Evolutionary conservation across 805 yeast genomes (phyloP).

Genomic region (Scheffersomyces stipitis): DNA sequence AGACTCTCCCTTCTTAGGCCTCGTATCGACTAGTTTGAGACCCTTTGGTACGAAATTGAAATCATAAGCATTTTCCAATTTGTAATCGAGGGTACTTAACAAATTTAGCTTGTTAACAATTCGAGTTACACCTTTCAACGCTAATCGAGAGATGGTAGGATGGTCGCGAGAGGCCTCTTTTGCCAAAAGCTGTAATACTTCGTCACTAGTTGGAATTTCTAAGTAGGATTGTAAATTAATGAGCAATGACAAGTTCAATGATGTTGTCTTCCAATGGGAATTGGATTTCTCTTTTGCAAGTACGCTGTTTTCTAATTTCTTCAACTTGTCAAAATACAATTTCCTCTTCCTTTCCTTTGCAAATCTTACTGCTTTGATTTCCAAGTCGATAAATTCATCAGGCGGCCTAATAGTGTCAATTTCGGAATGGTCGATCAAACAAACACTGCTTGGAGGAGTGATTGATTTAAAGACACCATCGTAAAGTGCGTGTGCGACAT

Average conservation of each 20-base stretch:
- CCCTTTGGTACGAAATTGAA: constrained; percentile 33
- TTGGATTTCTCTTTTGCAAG: constrained; percentile 24
- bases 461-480: constrained; percentile 27
- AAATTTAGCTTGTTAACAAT: constrained; percentile 43
- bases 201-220: constrained; percentile 44
- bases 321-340: constrained; percentile 39
- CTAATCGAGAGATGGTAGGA: constrained; percentile 62
- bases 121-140: constrained; percentile 58
- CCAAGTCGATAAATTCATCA: constrained; percentile 54
- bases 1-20: constrained; percentile 28
- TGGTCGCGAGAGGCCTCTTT: constrained; percentile 57
- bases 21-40: constrained; percentile 43
- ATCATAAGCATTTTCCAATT: constrained; percentile 43
- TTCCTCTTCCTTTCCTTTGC: constrained; percentile 63
- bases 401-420: constrained; percentile 58
- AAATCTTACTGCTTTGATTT: constrained; percentile 55
- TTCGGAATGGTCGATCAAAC: constrained; percentile 47
- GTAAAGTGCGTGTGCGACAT: constrained; percentile 54
- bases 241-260: constrained; percentile 50
- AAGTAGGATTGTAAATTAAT: constrained; percentile 52
- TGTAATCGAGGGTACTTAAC: constrained; percentile 48
- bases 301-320: constrained; percentile 41
- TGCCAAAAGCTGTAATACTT: constrained; percentile 44
- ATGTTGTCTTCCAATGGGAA: constrained; percentile 58
- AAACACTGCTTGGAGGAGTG: constrained; percentile 38